Base-by-base conservation (phyloP, 805 yeast genomes). In the Hanseniaspora thailandica region DNA sequence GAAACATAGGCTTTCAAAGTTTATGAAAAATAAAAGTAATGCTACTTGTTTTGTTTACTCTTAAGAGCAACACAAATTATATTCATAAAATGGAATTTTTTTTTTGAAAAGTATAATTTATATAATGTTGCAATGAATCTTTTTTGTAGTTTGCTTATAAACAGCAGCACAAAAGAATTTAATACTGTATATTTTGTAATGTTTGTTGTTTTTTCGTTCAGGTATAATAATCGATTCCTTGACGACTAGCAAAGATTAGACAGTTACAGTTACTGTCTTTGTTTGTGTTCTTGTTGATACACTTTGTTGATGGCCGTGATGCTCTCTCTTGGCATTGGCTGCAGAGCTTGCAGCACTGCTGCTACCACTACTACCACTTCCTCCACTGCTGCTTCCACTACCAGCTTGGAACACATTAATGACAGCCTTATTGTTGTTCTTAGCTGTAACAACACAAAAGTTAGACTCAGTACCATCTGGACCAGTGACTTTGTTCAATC, bases 361-460 rank as follows among this genome's bases (percentile, higher is more conserved):
- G 8, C 33, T 6, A 31, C 34, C 2, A 13, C 45, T 17, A n/a
- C 35, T n/a, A n/a, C n/a, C n/a, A n/a, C n/a, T n/a, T n/a, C n/a
- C n/a, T n/a, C n/a, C n/a, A n/a, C n/a, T n/a, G n/a, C n/a, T n/a
- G n/a, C n/a, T n/a, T n/a, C n/a, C 39, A n/a, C 40, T 23, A 19
- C 56, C 55, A 34, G 45, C 41, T 19, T 61, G 73, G 60, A 86
- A 87, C 3, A 86, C 82, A 66, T 85, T 94, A 62, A 86, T 78
- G 53, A 71, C 75, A 35, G 90, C 95, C 52, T 71, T 72, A 35
- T 84, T 72, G 52, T 76, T 74, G 59, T 78, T 74, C 44, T 69
- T 67, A 34, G 86, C 95, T 44, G 95, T 86, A 47, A 86, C 83
- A 50, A 86, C 84, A 74, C 96, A 87, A 76, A 76, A 86, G n/a